Base-by-base conservation (phyloP, 2,329 filamentous ascomycete genomes). In the Beauveria pseudobassiana region DNA sequence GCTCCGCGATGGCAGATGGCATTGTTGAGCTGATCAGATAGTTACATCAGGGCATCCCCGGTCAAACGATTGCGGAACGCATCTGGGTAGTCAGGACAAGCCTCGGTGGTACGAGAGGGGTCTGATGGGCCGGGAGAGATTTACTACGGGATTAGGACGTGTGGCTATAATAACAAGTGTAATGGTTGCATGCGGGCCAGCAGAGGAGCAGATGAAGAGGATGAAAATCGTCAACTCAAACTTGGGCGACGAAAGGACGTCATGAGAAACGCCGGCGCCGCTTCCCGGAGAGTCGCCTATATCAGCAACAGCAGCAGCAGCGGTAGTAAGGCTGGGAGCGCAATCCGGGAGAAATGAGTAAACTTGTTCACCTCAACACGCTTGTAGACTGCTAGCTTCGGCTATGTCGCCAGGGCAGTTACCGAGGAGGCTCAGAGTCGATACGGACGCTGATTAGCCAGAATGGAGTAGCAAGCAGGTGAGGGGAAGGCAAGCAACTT, bases 401-500 rank as follows among this genome's bases (percentile, higher is more conserved):
- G 56, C 56, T 59, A 59, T 51, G 46, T 59, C 45, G 28, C 24
- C 24, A 58, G 34, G 34, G 38, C 55, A 38, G 57, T 60, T 60
- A 38, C 60, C 60, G 60, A 62, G 60, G 60, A 52, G 40, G 46
- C 53, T 57, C 28, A 26, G 20, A 48, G 42, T 43, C 53, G 60
- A 49, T 56, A 46, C 24, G 53, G 46, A 34, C 24, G 52, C 53
- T 62, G 60, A 62, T 62, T 62, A 53, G 60, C 6, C 28, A 22
- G 7, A 24, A 2, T 42, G 5, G 30, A 12, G 9, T 16, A 16
- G 20, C 40, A 9, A 8, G 12, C 26, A 26, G n/a, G 24, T 56
- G 59, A 57, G 59, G 52, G 59, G 55, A 49, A 40, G 12, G 24
- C 9, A 14, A 16, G n/a, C 24, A 20, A 12, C 54, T 18, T 55